These are phyloP conservation scores for Xylaria sp. DNA, from an alignment of 2,329 filamentous ascomycete species.

Conservation along the genomic window DNA sequence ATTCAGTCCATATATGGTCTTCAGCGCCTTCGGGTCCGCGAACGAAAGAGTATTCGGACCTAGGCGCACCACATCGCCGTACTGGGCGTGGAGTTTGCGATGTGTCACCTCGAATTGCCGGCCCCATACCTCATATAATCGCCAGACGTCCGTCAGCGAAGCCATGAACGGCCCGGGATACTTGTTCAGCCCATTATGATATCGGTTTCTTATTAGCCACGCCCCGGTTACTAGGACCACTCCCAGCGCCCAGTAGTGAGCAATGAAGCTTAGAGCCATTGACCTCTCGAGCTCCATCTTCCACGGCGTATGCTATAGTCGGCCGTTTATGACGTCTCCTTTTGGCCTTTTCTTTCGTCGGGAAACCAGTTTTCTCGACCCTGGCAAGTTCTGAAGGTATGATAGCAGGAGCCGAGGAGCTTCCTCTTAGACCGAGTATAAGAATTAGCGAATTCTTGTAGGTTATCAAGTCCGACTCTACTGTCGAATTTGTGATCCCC, in stretches of 20 bases:
- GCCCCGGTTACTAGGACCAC: slow-evolving; percentile 48
- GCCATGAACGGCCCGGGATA: slow-evolving; percentile 79
- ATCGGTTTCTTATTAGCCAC: slow-evolving; percentile 61
- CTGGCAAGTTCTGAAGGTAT: not conserved
- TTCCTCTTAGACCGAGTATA: not conserved
- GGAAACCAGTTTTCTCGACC: not conserved
- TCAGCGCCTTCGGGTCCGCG: slow-evolving; percentile 76
- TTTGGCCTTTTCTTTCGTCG: slow-evolving; percentile 4
- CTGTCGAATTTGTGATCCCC: slow-evolving; percentile 5
- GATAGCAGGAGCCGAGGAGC: not conserved
- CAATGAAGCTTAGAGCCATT: slow-evolving; percentile 50
- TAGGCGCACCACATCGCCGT: slow-evolving; percentile 78
- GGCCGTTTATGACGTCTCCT: slow-evolving; percentile 25
- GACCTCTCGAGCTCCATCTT: slow-evolving; percentile 39
- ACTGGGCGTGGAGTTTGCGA: slow-evolving; percentile 72
- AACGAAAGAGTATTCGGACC: slow-evolving; percentile 81
- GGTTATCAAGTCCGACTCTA: not conserved
- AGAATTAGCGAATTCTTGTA: not conserved
- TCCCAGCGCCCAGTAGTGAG: slow-evolving; percentile 57
- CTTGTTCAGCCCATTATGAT: slow-evolving; percentile 69
- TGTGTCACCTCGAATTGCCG: slow-evolving; percentile 74
- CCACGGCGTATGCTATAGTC: slow-evolving; percentile 6
- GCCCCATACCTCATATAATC: slow-evolving; percentile 74
- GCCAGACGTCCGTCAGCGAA: slow-evolving; percentile 77
- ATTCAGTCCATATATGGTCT: slow-evolving; percentile 82